Percentiles rank a stretch among this genome's conserved stretches.
phyloP scores from a whole-genome alignment of 2,329 filamentous ascomycete genomes.

The Graphilbum fragrans region DNA sequence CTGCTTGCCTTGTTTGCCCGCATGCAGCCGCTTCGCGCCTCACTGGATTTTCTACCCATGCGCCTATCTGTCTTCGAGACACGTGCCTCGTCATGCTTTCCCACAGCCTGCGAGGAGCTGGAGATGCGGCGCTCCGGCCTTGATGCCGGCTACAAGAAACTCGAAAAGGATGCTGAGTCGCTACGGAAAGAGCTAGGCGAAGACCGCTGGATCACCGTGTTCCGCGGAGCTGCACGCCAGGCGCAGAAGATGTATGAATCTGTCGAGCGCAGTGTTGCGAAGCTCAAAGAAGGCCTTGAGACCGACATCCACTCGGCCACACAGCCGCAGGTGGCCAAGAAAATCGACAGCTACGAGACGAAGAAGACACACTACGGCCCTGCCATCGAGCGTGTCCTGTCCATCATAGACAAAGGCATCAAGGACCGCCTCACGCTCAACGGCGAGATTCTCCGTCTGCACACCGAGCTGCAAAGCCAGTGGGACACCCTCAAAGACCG shows the following conservation, averaged over 20 bases:
- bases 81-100: conserved; percentile 67
- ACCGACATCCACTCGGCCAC: conserved; percentile 62
- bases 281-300: conserved; percentile 71
- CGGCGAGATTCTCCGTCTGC: conserved; percentile 79
- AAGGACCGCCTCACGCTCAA: conserved; percentile 93
- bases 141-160: conserved; percentile 75
- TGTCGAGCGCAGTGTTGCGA: conserved; percentile 73
- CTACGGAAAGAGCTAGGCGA: conserved; percentile 84
- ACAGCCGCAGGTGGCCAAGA: conserved; percentile 59
- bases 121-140: conserved; percentile 61
- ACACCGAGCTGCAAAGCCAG: conserved; percentile 73
- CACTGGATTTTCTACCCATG: conserved; percentile 93
- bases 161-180: conserved; percentile 83
- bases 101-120: conserved; percentile 81
- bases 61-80: conserved; percentile 74
- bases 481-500: conserved; percentile 67
- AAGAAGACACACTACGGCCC: conserved; percentile 92
- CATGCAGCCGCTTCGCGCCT: conserved; percentile 88
- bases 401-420: conserved; percentile 92
- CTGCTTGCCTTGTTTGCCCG: conserved; percentile 83
- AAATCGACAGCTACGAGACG: conserved; percentile 84
- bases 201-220: conserved; percentile 92
- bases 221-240: conserved; percentile 81
- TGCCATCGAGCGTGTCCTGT: conserved; percentile 80
- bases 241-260: conserved; percentile 96